Evolutionary conservation across 352 stramenopile species (phyloP).

Genomic region (Globisporangium cederbergense): DNA sequence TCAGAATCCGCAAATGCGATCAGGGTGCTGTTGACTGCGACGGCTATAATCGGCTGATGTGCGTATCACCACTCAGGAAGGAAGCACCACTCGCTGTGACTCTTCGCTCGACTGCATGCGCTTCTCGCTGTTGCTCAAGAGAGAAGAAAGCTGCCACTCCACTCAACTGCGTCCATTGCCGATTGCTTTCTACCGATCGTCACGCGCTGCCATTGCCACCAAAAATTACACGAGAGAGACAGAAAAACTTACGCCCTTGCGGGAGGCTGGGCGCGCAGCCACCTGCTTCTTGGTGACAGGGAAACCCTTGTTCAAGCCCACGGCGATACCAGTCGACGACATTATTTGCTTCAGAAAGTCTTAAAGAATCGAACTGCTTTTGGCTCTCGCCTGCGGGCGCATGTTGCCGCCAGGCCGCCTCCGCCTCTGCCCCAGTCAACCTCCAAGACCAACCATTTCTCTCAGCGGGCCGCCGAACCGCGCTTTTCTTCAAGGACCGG

Average conservation of each 20-base stretch:
- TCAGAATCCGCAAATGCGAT: background rate
- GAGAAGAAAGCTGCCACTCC: background rate
- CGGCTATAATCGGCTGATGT: background rate
- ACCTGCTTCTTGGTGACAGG: slow-evolving; percentile 91
- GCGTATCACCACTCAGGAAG: too few species aligned
- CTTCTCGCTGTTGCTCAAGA: background rate
- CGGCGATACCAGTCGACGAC: slow-evolving; percentile 90
- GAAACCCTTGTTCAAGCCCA: slow-evolving; percentile 92
- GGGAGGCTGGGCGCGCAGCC: slow-evolving; percentile 72
- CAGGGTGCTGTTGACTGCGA: background rate
- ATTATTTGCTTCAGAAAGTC: slow-evolving; percentile 86
- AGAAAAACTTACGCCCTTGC: slow-evolving; percentile 87
- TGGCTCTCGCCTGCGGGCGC: slow-evolving; percentile 12
- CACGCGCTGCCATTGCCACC: background rate
- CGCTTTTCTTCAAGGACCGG: slow-evolving; percentile 11
- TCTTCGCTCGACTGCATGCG: background rate
- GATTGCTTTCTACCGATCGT: background rate
- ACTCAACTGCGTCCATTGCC: background rate
- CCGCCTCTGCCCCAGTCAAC: slow-evolving; percentile 4
- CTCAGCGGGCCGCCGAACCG: slow-evolving; percentile 5
- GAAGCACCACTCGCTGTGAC: background rate
- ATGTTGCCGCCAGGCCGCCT: background rate
- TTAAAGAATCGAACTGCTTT: slow-evolving; percentile 85
- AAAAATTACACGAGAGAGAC: background rate
- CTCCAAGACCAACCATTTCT: slow-evolving; percentile 26